Evolutionary conservation across 495 filamentous ascomycete genomes (phyloP), one percentile per base, ranked within the genome.

Genomic region (Bathelium albidoporum): DNA sequence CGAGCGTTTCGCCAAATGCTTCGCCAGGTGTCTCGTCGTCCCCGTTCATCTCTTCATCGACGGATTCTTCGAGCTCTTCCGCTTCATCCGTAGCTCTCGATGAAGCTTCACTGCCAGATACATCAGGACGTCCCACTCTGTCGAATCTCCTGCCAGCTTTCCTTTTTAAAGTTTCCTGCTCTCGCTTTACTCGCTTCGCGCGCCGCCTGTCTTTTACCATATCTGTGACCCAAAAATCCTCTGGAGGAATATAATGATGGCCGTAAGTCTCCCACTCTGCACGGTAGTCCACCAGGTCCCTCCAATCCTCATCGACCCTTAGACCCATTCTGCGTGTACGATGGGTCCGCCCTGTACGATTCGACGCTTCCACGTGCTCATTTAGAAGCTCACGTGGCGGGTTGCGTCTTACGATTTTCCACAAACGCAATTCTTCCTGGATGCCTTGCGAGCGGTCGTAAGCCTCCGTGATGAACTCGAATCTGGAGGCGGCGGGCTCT

Each of bases 211-310:
- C n/a, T 24, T 9, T 55, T 9, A n/a, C 22, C 2, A 55, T 9
- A 10, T 29, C 49, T 16, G 49, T 55, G 20, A 24, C 49, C 5
- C 4, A 10, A 16, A 55, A 55, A 20, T 26, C 22, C 2, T 9
- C 16, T 9, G 22, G 49, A 55, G 22, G 22, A 10, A 55, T 55
- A 24, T 55, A 24, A 29, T 55, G 24, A 55, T 55, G 5, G 0
- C 49, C 49, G 24, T 55, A 55, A 26, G 49, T 28, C 24, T 55
- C 49, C 49, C 49, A 55, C 49, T 55, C 49, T 55, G 49, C 24
- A 7, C 49, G 49, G 24, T 55, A 29, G 49, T 55, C 49, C 7
- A 16, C 29, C 22, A 7, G 29, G 16, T 55, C 24, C 49, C 20
- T 29, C 49, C 49, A 55, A 29, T 29, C 24, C 5, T 29, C 49